Evolutionary conservation across 1,284 basidiomycete genomes (phyloP), one percentile per base, ranked within the genome.

Genomic region (Ustilago curta): DNA sequence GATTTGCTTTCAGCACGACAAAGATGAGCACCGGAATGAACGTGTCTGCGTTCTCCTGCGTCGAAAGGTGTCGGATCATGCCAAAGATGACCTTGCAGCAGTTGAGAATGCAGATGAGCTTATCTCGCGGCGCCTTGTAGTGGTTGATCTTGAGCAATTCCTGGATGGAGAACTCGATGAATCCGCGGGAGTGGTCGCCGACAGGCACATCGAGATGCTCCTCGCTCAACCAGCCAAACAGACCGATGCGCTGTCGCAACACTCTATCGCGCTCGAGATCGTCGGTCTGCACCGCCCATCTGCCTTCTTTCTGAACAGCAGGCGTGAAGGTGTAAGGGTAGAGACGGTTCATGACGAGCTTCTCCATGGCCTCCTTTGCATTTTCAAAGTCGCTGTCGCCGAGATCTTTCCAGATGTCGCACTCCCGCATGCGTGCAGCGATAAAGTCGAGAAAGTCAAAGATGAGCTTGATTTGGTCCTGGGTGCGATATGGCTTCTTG

Each of bases 51-150:
- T 79, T 81, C 56, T 83, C 80, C 48, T 83, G 72, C 37, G 64
- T 67, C 21, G 76, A 83, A 8, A 95, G 86, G 87, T 98, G 95
- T 73, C 95, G 90, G 68, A 98, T 93, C 52, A 97, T 87, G 54
- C 96, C 96, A 85, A 97, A 99, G 82, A 99, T 98, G 86, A 99
- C 95, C 88, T 99, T 99, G 90, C 95, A 99, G 86, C 91, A 93
- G 83, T 99, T 99, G 51, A 99, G 87, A 50, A 99, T 92, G 86
- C 97, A 99, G 68, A 99, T 99, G 70, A 98, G 88, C 87, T 99
- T 99, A 86, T 99, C 96, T 49, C 96, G 88, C 11, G 96, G 96
- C 21, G 96, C 96, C 85, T 98, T 98, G 88, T 98, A 99, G 85
- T 97, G 94, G 84, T 97, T 98, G 78, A 99, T 92, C 88, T 97